These are phyloP conservation scores for Aspergillus pseudoglaucus DNA, from an alignment of 2,329 filamentous ascomycete genomes.

Conservation along the genomic window DNA sequence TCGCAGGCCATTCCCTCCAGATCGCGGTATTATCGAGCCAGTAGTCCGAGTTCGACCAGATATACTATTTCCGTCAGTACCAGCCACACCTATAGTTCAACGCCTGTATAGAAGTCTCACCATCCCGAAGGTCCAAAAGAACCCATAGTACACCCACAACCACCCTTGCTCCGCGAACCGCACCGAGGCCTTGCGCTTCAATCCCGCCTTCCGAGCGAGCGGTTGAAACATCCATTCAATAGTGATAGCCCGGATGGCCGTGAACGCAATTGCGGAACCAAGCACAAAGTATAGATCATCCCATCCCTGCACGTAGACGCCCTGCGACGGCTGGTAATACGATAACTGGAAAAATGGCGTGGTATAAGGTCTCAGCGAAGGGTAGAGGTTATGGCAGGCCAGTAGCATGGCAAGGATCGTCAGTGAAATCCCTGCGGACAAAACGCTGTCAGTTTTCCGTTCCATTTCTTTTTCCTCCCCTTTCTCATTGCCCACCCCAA, in stretches of 20 bases:
- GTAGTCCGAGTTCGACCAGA: slow-evolving; percentile 71
- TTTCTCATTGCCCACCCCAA: not conserved
- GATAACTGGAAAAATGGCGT: slow-evolving; percentile 81
- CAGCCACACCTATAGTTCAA: slow-evolving; percentile 6
- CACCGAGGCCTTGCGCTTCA: slow-evolving; percentile 70
- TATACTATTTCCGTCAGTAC: slow-evolving; percentile 53
- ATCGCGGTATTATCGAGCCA: slow-evolving; percentile 70
- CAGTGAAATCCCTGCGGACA: slow-evolving; percentile 65
- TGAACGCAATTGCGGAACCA: slow-evolving; percentile 78
- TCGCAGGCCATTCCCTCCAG: slow-evolving; percentile 78
- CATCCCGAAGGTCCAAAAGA: slow-evolving; percentile 79
- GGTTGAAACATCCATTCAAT: slow-evolving; percentile 87
- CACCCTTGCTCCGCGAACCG: slow-evolving; percentile 93
- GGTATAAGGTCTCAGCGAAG: slow-evolving; percentile 71
- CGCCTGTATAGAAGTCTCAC: slow-evolving; percentile 45
- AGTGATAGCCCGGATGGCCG: slow-evolving; percentile 70
- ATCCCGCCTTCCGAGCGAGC: slow-evolving; percentile 63
- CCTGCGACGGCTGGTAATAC: slow-evolving; percentile 66
- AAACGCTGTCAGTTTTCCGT: not conserved
- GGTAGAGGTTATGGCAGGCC: slow-evolving; percentile 75
- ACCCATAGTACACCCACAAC: slow-evolving; percentile 74
- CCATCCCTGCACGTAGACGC: slow-evolving; percentile 66
- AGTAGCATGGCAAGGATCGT: slow-evolving; percentile 79
- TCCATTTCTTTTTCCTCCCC: not conserved
- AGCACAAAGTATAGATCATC: slow-evolving; percentile 73